A percentile compares a stretch with the other conserved stretches of the same genome.
These are phyloP conservation scores for Paratinospora sagittata DNA, from an alignment of 164 flowering plant species.

Conservation along the genomic window DNA sequence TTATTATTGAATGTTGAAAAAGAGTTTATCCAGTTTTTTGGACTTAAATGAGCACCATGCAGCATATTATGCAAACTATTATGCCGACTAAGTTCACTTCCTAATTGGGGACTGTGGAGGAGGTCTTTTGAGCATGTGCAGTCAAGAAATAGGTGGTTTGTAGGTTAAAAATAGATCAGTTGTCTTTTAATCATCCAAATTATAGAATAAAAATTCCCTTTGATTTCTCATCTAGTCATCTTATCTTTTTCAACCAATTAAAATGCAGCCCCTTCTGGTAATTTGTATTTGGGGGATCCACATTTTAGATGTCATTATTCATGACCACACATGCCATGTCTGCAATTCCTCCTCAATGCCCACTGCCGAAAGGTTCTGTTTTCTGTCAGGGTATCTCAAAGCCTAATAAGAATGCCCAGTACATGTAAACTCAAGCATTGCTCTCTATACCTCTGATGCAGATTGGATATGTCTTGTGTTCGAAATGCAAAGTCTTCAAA, in stretches of 20 bases:
- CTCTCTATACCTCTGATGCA: conserved; percentile 26
- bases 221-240: no score
- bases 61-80: not conserved
- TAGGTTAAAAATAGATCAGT: no score
- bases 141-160: no score
- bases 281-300: no score
- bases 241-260: not conserved
- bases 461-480: conserved; percentile 61
- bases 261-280: not conserved
- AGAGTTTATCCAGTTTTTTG: not conserved
- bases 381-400: not conserved
- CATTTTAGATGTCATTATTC: no score
- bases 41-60: not conserved
- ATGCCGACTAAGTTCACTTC: not conserved
- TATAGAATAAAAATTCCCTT: no score
- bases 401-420: not conserved
- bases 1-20: not conserved
- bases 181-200: no score
- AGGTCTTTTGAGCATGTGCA: no score
- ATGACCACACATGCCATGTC: no score
- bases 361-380: not conserved
- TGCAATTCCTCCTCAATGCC: not conserved
- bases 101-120: not conserved
- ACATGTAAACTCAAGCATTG: not conserved
- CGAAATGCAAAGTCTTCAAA: conserved; percentile 77